Base-by-base conservation (phyloP, 208 protist genomes). In the Acanthamoeba lenticulata region DNA sequence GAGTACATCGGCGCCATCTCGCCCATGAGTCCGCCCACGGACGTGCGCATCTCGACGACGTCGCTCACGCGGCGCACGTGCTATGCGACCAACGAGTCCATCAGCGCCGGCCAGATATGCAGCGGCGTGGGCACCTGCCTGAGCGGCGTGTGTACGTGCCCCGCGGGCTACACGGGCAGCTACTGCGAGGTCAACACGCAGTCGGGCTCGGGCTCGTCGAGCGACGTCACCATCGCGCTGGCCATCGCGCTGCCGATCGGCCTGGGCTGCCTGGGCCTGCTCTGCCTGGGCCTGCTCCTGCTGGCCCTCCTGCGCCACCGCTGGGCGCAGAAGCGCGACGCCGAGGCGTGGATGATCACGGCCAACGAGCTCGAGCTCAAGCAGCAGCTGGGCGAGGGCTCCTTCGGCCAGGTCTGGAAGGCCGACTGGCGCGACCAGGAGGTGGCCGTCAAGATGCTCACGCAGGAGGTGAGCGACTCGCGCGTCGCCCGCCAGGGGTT, bases 391-490 rank as follows among this genome's bases (percentile, higher is more conserved):
- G 83, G 83, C 45, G 83, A 69, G 36, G 83, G 83, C 29, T 90
- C 52, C 32, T 90, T 69, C 52, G 83, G 83, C n/a, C 52, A 90
- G 83, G 83, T 90, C 21, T 90, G 55, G 62, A 49, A 69, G 52
- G 83, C 52, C 32, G 67, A 27, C 17, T 90, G 83, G 52, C 44
- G 52, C 36, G 83, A 69, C 24, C 45, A 69, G 55, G 83, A 90
- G 52, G 83, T 90, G 44, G 83, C 83, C 1, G 83, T 95, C 32
- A 95, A 95, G 77, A 96, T 93, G 91, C 32, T 96, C 2, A 94
- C 21, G 15, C 27, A 27, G 49, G 83, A 90, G 52, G 83, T 69
- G 29, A 90, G 45, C 32, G 34, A 65, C 36, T 60, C 45, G 29
- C n/a, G 69, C 45, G 1, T 94, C 15, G 42, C n/a, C 19, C 57